phyloP scores from a whole-genome alignment of 192 early-diverging fungal species.

The Kappamyces sp. region DNA sequence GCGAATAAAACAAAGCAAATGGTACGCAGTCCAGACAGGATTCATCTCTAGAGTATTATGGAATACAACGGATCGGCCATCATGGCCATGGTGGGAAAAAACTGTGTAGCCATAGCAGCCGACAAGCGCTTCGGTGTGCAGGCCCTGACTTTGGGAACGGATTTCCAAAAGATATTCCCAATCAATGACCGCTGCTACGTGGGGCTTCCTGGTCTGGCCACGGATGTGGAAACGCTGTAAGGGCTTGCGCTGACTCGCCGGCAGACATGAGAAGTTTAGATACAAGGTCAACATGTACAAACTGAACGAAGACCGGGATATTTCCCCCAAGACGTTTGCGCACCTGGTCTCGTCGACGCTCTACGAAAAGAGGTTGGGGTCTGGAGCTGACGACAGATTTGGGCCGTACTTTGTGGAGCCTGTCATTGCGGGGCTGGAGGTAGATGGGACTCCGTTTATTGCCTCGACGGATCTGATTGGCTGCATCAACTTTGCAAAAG shows the following conservation, averaged over 20 bases:
- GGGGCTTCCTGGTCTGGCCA: conserved; percentile 90
- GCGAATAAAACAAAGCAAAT: neutral
- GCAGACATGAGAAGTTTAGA: conserved; percentile 77
- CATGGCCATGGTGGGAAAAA: conserved; percentile 96
- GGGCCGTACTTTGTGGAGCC: conserved; percentile 95
- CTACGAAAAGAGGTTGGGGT: conserved; percentile 74
- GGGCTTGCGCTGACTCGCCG: conserved; percentile 16
- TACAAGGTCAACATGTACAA: conserved; percentile 96
- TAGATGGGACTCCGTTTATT: conserved; percentile 85
- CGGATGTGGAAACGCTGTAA: conserved; percentile 95
- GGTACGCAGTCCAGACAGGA: conserved; percentile 1
- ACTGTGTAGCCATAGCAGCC: conserved; percentile 95
- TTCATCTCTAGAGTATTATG: conserved; percentile 50
- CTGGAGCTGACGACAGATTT: conserved; percentile 55
- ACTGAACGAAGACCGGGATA: conserved; percentile 90
- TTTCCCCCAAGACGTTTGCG: conserved; percentile 88
- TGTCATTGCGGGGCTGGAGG: conserved; percentile 89
- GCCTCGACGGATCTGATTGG: conserved; percentile 94
- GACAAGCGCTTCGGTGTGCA: conserved; percentile 92
- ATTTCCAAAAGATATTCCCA: conserved; percentile 92
- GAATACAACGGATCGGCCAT: conserved; percentile 92
- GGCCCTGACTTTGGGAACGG: conserved; percentile 84
- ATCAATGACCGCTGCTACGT: conserved; percentile 79
- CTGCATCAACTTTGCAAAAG: conserved; percentile 83
- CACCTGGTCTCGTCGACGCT: conserved; percentile 91